Base-by-base conservation (phyloP, 441 rosid species). In the Mallotus japonicus region DNA sequence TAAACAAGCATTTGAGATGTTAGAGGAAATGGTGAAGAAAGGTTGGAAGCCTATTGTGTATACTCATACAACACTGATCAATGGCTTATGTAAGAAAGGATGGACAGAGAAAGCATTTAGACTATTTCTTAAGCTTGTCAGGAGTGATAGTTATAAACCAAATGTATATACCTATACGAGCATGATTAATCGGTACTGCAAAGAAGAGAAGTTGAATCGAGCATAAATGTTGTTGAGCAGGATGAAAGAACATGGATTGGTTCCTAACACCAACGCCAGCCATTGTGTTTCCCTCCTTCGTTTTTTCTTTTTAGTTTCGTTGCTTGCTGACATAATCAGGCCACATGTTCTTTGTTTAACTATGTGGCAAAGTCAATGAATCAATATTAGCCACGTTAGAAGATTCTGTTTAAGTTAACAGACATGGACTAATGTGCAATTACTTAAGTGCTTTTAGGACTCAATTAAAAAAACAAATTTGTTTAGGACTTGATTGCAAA, bases 81-180 rank as follows among this genome's bases (percentile, higher is more conserved):
- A 94, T 65, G 97, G 97, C 65, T 78, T 94, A 46, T 94, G 98
- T 80, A 92, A 86, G 87, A 90, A 92, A 75, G 92, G 96, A 10
- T 92, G 97, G 98, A 92, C 91, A 4, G 98, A 92, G 71, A 94
- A 88, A 82, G 97, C 95, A 44, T 94, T 92, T 75, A 86, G 97
- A 73, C 74, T 92, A 76, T 94, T 94, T 47, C 79, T 94, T 75
- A 94, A 92, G 87, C 93, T 90, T 17, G 90, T 90, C 70, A 85
- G 87, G 71, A 93, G 97, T 79, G 95, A 92, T 61, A 81, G 42
- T 75, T 87, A 93, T 83, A 90, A 88, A 79, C 96, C 91, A 0
- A 93, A 93, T 80, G 90, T 86, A 60, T 86, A 83, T 81, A 89
- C 95, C 0, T 92, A 93, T 76, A 88, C 93, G 69, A 85, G 89